A percentile compares a stretch with the other conserved stretches of the same genome.
phyloP scores from a whole-genome alignment of 2,329 filamentous ascomycete genomes.

The Botrytis fabae region DNA sequence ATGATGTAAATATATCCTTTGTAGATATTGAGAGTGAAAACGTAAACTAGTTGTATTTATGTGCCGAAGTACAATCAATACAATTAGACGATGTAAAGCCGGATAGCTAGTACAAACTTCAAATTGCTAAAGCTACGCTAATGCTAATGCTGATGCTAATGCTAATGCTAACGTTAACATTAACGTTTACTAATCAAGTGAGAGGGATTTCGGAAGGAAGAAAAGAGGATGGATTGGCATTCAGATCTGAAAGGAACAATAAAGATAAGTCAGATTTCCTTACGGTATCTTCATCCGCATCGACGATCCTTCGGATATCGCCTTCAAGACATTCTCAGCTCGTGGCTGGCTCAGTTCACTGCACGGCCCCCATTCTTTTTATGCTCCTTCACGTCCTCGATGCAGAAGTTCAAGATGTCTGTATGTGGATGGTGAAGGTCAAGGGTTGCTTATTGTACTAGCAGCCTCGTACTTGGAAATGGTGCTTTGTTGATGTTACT shows the following conservation, averaged over 20 bases:
- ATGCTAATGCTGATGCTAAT: background rate
- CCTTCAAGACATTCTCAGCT: constrained; percentile 10
- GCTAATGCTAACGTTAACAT: no score
- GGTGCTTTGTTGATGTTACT: background rate
- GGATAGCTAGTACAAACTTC: background rate
- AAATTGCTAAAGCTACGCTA: background rate
- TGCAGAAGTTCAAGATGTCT: background rate
- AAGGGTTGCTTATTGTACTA: background rate
- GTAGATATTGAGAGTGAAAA: background rate
- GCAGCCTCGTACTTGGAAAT: background rate
- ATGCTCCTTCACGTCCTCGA: background rate
- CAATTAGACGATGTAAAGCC: background rate
- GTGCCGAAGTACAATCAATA: background rate
- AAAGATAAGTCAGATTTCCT: constrained; percentile 13
- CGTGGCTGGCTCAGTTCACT: constrained; percentile 14
- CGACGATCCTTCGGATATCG: background rate
- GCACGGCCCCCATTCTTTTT: constrained; percentile 3
- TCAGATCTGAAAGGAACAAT: background rate
- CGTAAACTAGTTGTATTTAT: background rate
- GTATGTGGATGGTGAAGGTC: background rate
- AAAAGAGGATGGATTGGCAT: background rate
- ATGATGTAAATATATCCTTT: background rate
- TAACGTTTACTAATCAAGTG: no score
- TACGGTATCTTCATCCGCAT: background rate
- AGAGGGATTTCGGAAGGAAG: background rate